Base-by-base conservation (phyloP, 805 yeast species). In the Starmerella kuoi region DNA sequence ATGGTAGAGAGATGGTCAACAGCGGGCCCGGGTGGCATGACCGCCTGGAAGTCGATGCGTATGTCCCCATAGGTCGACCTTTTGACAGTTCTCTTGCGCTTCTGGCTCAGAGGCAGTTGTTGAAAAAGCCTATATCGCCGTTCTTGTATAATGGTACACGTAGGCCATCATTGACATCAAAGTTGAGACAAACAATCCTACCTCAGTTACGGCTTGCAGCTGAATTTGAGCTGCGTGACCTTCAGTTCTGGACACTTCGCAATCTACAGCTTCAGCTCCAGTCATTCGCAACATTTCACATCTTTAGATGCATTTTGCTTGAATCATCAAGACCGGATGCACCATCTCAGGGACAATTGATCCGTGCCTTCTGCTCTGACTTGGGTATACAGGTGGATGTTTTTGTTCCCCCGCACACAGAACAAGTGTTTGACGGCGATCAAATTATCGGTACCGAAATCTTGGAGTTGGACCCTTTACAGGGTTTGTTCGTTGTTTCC, bases 321-420 rank as follows among this genome's bases (percentile, higher is more conserved):
- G 64, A 65, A 11, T 20, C 55, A 60, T 8, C 14, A 32, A 47
- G 4, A 47, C 38, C 31, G 20, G 25, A 25, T n/a, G 20, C 24
- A 17, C 28, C 24, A 12, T 18, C 23, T 12, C 39, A 47, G 9
- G 60, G 56, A 1, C 55, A 50, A 2, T 35, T 69, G 1, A 63
- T 63, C n/a, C 58, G 57, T 31, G 78, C 66, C 0, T 72, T 62
- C 52, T 74, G 79, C 47, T 49, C 56, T 39, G 74, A 72, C 24
- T 55, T 70, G 25, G 70, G 65, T 19, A 50, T 69, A 11, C 72
- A 66, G 41, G 71, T 73, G 18, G 71, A 69, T n/a, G 55, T 49
- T 21, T 35, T 41, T 17, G 48, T 49, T 14, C 44, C 47, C 17
- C 41, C 53, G 11, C 47, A 42, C 23, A 44, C 50, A 4, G 50